A percentile compares a stretch with the other conserved stretches of the same genome.
Evolutionary conservation across 352 stramenopile species (phyloP).

Genomic region (Phytophthora fragariae): DNA sequence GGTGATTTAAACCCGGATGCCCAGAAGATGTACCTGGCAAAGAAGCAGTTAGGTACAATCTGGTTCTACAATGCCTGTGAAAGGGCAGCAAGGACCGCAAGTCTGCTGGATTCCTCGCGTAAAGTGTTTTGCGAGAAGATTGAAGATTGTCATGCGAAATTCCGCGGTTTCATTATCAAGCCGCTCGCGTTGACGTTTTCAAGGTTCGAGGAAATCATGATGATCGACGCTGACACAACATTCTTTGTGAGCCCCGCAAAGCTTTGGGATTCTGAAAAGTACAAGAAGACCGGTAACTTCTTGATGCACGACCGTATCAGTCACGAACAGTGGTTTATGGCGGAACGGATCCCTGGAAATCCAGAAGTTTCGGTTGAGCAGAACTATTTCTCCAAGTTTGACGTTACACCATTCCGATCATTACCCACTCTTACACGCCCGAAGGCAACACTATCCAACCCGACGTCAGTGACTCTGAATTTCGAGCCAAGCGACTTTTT

Average conservation of each 20-base stretch:
- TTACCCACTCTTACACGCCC: conserved; percentile 29
- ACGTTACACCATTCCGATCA: conserved; percentile 31
- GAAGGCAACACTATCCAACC: conserved; percentile 26
- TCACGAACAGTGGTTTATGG: conserved; percentile 38
- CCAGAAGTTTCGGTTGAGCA: conserved; percentile 32
- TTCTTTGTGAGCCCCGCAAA: conserved; percentile 57
- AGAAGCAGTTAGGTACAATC: conserved; percentile 35
- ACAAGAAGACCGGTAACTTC: conserved; percentile 55
- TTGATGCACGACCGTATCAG: conserved; percentile 67
- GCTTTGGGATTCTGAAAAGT: conserved; percentile 57
- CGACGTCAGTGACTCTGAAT: conserved; percentile 21
- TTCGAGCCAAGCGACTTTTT: conserved; percentile 42
- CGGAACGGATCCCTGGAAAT: conserved; percentile 26
- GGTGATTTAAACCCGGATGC: conserved; percentile 49
- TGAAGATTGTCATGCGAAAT: conserved; percentile 48
- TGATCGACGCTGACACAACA: conserved; percentile 64
- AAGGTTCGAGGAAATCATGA: conserved; percentile 66
- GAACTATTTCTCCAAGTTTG: conserved; percentile 40
- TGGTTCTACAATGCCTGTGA: conserved; percentile 43
- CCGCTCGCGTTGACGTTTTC: conserved; percentile 57
- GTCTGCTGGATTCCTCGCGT: conserved; percentile 27
- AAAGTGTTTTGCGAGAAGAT: conserved; percentile 56
- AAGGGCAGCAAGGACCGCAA: conserved; percentile 25
- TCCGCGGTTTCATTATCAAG: conserved; percentile 64
- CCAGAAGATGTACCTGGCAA: conserved; percentile 41